A percentile compares a stretch with the other conserved stretches of the same genome.
phyloP scores from a whole-genome alignment of 176 grass and related monocot species.

The Zoysia japonica region DNA sequence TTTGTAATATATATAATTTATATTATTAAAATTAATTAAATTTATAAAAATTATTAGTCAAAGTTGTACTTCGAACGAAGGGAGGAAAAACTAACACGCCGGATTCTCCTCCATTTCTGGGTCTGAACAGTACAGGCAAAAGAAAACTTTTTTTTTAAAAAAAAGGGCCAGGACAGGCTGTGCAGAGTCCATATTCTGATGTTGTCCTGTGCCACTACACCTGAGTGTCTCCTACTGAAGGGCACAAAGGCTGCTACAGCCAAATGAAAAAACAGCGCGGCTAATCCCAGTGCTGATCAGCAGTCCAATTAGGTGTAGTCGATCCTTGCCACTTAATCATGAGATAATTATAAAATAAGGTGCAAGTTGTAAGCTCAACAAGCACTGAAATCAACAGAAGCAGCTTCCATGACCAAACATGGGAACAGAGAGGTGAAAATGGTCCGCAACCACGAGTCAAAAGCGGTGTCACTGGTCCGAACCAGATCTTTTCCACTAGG shows the following conservation, averaged over 20 bases:
- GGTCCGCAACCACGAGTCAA: not conserved
- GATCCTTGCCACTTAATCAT: not conserved
- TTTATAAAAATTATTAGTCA: no score
- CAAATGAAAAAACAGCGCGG: not conserved
- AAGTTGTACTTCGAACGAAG: not conserved
- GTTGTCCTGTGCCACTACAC: conserved; percentile 2
- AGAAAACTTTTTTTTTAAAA: not conserved
- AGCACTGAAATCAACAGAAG: not conserved
- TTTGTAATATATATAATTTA: no score
- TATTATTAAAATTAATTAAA: no score
- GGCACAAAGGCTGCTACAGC: not conserved
- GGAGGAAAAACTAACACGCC: conserved; percentile 12
- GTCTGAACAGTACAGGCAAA: not conserved
- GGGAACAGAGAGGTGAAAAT: conserved; percentile 18
- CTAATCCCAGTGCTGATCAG: not conserved
- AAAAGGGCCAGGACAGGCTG: not conserved
- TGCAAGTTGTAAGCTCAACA: not conserved
- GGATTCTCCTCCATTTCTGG: conserved; percentile 19
- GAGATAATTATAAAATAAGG: not conserved
- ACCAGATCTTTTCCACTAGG: conserved; percentile 1
- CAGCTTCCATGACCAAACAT: conserved; percentile 19
- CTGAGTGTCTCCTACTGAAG: conserved; percentile 8
- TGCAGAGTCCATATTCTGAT: not conserved
- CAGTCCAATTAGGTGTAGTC: not conserved
- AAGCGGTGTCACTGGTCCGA: not conserved